Evolutionary conservation across 176 grass and related monocot genomes (phyloP), one percentile per base, ranked within the genome.

Genomic region (Cymbopogon citratus): DNA sequence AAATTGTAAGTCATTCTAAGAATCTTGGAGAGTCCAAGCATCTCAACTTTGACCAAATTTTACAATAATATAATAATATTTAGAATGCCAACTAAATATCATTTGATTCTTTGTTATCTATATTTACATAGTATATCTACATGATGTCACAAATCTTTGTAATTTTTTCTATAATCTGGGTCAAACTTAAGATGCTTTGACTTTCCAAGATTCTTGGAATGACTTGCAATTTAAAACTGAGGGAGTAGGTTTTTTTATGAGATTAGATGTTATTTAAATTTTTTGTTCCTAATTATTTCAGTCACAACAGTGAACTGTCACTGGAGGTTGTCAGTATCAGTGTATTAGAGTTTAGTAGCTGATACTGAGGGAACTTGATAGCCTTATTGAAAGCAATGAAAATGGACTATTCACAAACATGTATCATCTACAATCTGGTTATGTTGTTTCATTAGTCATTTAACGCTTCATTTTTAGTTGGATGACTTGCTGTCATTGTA

Each of bases 331-430:
- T 12, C 68, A 36, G 23, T 76, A 15, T 57, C 25, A 36, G 21
- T 14, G 3, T 81, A 76, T 76, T 49, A 35, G n/a, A 81, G 14
- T 85, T 77, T 69, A 36, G 27, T 43, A 12, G 10, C 33, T 6
- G 34, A 69, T 21, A 38, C 11, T 28, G 25, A 78, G 41, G 16
- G 40, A 80, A 70, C 41, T 62, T 72, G 29, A 52, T 9, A 34
- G 7, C 46, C 27, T 88, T 74, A 41, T 63, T 51, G 38, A 69
- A 51, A 76, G 29, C 6, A 76, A 80, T 69, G 65, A 62, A 48
- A 69, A 46, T 68, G 44, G 60, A 23, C 24, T 82, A 29, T 21
- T 24, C 69, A 11, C 15, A 28, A 76, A 44, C 76, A 19, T 70
- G 63, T 77, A 16, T 65, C 11, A 74, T 40, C 5, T 21, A 40